phyloP scores from a whole-genome alignment of 2,329 filamentous ascomycete species.

The Corinectria fuckeliana region DNA sequence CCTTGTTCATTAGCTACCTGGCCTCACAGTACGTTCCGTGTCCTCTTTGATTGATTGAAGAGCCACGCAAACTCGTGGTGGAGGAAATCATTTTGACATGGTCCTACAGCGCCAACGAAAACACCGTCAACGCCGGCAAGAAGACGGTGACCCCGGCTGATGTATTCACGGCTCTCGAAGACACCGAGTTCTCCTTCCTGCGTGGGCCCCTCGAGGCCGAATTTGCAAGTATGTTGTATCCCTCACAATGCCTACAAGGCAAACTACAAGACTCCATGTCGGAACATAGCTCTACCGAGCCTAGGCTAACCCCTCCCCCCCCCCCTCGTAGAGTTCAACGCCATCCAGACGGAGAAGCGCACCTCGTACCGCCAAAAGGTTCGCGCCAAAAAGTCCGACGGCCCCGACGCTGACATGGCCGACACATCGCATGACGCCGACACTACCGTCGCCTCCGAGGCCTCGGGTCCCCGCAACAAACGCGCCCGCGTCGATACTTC shows the following conservation, averaged over 20 bases:
- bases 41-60: not conserved
- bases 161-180: constrained; percentile 78
- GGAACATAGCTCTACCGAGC: not conserved
- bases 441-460: constrained; percentile 41
- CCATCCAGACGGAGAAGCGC: constrained; percentile 75
- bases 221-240: constrained; percentile 67
- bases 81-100: constrained; percentile 9
- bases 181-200: constrained; percentile 78
- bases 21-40: constrained; percentile 69
- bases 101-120: constrained; percentile 70
- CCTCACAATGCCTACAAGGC: not conserved
- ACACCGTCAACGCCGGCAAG: constrained; percentile 69
- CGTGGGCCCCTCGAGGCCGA: constrained; percentile 73
- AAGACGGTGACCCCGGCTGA: constrained; percentile 81
- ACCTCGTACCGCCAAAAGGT: constrained; percentile 75
- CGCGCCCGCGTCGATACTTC: constrained; percentile 56
- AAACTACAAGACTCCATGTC: not conserved
- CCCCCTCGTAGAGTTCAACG: constrained; percentile 67
- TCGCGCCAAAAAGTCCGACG: constrained; percentile 64
- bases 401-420: constrained; percentile 47
- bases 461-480: constrained; percentile 48
- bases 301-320: not conserved
- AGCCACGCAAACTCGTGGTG: no score
- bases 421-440: constrained; percentile 42
- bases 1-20: constrained; percentile 83